These are phyloP conservation scores for sorghum (Sorghum bicolor) DNA, from an alignment of 176 grass and related monocot species.

Conservation along the genomic window Sorghum_bicolor_NCBIv3 NC_012870.2:64823501-64824000, in stretches of 20 bases:
- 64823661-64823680: neutral
- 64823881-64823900: constrained; percentile 76
- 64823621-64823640: neutral
- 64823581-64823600: neutral
- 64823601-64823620: neutral
- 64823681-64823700: neutral
- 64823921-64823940: constrained; percentile 31
- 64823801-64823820: constrained; percentile 41
- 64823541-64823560: neutral
- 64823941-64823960: neutral
- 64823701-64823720: neutral
- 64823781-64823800: constrained; percentile 31
- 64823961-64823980: constrained; percentile 11
- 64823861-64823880: constrained; percentile 74
- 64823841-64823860: constrained; percentile 59
- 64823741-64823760: constrained; percentile 59
- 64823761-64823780: constrained; percentile 53
- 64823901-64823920: constrained; percentile 64
- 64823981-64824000: neutral
- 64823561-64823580: neutral
- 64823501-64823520: neutral
- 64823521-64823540: neutral
- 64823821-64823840: constrained; percentile 41
- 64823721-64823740: constrained; percentile 14
- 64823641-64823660: neutral